Evolutionary conservation across 2,329 filamentous ascomycete species (phyloP).

Genomic region (Akanthomyces uredinophilus): DNA sequence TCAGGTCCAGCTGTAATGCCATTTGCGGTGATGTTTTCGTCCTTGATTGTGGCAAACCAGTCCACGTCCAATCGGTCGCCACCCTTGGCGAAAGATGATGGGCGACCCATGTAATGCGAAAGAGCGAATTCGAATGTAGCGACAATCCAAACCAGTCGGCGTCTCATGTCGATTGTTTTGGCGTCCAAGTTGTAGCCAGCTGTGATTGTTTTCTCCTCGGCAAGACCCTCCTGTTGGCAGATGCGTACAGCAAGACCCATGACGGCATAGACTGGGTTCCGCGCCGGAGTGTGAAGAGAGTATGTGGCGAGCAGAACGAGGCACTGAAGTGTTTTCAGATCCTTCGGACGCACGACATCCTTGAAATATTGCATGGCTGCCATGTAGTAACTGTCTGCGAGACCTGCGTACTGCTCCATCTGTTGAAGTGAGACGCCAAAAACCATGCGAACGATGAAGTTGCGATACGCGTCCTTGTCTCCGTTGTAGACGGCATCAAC

Average conservation of each 20-base stretch:
- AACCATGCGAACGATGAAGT: conserved; percentile 86
- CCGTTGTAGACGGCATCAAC: conserved; percentile 77
- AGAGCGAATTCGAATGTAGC: conserved; percentile 85
- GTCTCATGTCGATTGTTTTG: conserved; percentile 81
- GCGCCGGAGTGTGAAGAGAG: conserved; percentile 84
- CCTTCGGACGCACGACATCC: conserved; percentile 77
- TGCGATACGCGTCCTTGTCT: conserved; percentile 72
- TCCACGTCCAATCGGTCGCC: conserved; percentile 79
- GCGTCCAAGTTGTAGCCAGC: conserved; percentile 59
- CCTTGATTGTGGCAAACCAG: conserved; percentile 78
- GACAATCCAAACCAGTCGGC: conserved; percentile 83
- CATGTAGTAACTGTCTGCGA: conserved; percentile 92
- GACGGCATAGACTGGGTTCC: conserved; percentile 90
- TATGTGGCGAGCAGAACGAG: conserved; percentile 84
- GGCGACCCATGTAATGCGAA: conserved; percentile 80
- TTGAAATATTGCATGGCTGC: conserved; percentile 83
- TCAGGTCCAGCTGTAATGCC: conserved; percentile 68
- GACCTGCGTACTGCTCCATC: conserved; percentile 83
- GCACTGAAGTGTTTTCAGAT: conserved; percentile 85
- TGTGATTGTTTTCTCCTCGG: conserved; percentile 82
- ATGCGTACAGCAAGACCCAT: conserved; percentile 83
- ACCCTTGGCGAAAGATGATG: conserved; percentile 75
- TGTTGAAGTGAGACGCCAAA: conserved; percentile 94
- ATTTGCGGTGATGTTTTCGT: conserved; percentile 72
- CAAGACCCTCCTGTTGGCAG: conserved; percentile 81